These are phyloP conservation scores for Pyrenula massariospora DNA, from an alignment of 495 filamentous ascomycete genomes.

Conservation along the genomic window DNA sequence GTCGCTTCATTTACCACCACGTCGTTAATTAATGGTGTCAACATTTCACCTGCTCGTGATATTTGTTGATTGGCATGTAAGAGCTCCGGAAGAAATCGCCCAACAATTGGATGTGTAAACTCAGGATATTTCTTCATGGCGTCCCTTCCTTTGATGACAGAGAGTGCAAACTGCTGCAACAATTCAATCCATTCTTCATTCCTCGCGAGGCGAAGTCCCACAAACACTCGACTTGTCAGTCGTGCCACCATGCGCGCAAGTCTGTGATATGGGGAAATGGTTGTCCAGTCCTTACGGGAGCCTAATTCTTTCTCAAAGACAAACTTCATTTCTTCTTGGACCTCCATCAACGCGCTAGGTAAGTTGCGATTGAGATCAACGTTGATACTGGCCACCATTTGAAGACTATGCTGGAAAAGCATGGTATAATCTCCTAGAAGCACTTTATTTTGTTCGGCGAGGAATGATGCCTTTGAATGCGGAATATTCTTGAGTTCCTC, in stretches of 20 bases:
- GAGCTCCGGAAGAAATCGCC: background rate
- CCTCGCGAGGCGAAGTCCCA: background rate
- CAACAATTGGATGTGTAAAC: background rate
- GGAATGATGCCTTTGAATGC: background rate
- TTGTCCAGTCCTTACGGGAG: background rate
- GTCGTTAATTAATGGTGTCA: background rate
- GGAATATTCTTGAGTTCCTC: background rate
- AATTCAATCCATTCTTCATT: background rate
- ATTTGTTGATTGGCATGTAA: too few species aligned
- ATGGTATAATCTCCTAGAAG: background rate
- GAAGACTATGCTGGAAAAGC: too few species aligned
- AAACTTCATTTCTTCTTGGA: background rate
- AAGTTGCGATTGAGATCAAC: background rate
- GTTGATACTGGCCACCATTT: background rate
- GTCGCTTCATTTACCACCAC: background rate
- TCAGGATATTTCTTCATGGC: background rate
- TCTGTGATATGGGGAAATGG: background rate
- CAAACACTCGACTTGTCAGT: background rate
- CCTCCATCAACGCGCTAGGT: background rate
- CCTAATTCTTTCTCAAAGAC: background rate
- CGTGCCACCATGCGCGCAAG: background rate
- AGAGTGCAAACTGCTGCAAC: background rate
- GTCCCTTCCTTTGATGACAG: background rate
- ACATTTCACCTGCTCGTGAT: background rate
- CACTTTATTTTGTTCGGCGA: background rate